Conservation (phyloP, 768 basidiomycete species). For the Infundibulicybe gibba region DNA sequence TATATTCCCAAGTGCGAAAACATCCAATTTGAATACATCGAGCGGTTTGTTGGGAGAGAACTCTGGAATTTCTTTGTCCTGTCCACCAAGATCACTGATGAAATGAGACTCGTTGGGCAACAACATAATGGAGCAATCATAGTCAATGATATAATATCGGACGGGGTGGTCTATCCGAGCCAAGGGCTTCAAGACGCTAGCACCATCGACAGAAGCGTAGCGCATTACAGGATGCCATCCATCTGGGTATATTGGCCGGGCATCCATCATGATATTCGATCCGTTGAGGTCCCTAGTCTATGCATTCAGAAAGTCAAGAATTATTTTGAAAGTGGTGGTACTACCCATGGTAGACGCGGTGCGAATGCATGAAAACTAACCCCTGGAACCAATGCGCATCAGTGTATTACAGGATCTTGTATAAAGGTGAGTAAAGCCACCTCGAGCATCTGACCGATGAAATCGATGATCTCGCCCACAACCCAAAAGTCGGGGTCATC, state of each 20-base stretch:
- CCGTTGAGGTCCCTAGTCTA: slow-evolving; percentile 22
- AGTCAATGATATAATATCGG: slow-evolving; percentile 35
- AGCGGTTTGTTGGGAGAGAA: slow-evolving; percentile 5
- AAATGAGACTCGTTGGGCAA: slow-evolving; percentile 11
- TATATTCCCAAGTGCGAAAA: slow-evolving; percentile 24
- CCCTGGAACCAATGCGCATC: too few species aligned
- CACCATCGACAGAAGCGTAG: slow-evolving; percentile 24
- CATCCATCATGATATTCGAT: slow-evolving; percentile 35
- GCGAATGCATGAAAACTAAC: slow-evolving; percentile 24
- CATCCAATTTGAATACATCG: slow-evolving; percentile 25
- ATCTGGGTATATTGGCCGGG: slow-evolving; percentile 21
- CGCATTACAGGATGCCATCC: slow-evolving; percentile 31
- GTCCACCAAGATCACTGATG: slow-evolving; percentile 14
- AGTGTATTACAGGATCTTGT: too few species aligned
- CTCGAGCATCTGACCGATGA: slow-evolving; percentile 22
- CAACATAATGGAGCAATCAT: slow-evolving; percentile 19
- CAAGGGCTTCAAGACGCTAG: slow-evolving; percentile 19
- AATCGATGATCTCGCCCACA: slow-evolving; percentile 24
- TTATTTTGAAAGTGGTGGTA: too few species aligned
- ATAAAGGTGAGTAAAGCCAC: background rate
- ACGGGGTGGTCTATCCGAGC: slow-evolving; percentile 29
- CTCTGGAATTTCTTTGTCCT: slow-evolving; percentile 14
- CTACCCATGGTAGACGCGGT: slow-evolving; percentile 27
- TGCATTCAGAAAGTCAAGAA: background rate
- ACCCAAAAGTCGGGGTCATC: slow-evolving; percentile 26